Percentiles rank a stretch among this genome's conserved stretches.
These are phyloP conservation scores for Hypomontagnella submonticulosa DNA, from an alignment of 495 filamentous ascomycete genomes.

Conservation along the genomic window DNA sequence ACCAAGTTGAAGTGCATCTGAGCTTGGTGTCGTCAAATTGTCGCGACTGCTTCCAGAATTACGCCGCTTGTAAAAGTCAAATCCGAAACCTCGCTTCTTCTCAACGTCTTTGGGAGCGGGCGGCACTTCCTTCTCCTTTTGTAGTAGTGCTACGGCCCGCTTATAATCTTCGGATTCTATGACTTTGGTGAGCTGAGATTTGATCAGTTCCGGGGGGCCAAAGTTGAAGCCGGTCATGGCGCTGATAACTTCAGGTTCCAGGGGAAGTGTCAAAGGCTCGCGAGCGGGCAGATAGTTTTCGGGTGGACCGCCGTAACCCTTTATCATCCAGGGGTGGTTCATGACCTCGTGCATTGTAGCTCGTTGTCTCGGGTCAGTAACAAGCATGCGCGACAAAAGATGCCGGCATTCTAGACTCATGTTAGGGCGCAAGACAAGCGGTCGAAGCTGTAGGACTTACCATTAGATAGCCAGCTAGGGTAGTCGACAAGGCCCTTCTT, in stretches of 20 bases:
- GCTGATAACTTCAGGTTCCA: conserved; percentile 83
- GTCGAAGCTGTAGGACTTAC: conserved; percentile 60
- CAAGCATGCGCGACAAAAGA: conserved; percentile 94
- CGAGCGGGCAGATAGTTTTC: conserved; percentile 89
- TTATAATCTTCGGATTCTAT: conserved; percentile 94
- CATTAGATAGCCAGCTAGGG: conserved; percentile 88
- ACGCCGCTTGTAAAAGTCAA: conserved; percentile 96
- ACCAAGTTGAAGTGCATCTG: conserved; percentile 83
- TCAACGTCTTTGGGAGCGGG: conserved; percentile 73
- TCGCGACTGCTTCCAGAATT: conserved; percentile 89
- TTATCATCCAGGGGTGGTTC: conserved; percentile 97
- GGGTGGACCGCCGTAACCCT: conserved; percentile 85
- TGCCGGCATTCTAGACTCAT: conserved; percentile 80
- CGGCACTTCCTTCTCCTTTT: conserved; percentile 72
- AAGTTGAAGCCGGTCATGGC: conserved; percentile 99
- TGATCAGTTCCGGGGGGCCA: conserved; percentile 84
- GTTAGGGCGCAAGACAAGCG: conserved; percentile 46
- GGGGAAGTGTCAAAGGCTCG: conserved; percentile 84
- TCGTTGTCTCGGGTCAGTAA: conserved; percentile 89
- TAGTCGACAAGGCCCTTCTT: conserved; percentile 98
- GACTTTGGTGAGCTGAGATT: conserved; percentile 79
- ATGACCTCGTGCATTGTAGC: conserved; percentile 92
- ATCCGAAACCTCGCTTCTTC: conserved; percentile 86
- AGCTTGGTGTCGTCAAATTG: conserved; percentile 85
- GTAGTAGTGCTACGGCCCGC: conserved; percentile 71